Evolutionary conservation across 805 yeast genomes (phyloP), one percentile per base, ranked within the genome.

Genomic region (Saccharomycodes ludwigii): DNA sequence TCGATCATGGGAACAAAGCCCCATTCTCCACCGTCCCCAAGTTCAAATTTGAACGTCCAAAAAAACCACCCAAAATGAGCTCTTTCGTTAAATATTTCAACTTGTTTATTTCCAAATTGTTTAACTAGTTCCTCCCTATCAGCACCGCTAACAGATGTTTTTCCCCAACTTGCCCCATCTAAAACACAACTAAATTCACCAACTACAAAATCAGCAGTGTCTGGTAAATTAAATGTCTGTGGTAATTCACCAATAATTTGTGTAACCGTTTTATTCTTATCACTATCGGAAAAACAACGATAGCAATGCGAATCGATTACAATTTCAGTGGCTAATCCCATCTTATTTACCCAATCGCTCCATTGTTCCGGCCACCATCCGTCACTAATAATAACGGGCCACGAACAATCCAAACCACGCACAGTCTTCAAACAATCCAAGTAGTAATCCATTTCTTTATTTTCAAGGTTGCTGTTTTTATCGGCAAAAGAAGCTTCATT

Each of bases 1-100:
- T 76, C 73, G 14, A 66, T 59, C 85, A 81, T 82, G 22, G 84
- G 80, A 16, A 67, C 65, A 56, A 83, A 77, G 30, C 91, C 96
- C 97, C 97, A 88, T 57, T 84, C 96, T 11, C 97, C 97, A 26
- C 96, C 96, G 47, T 76, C 78, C 2, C 96, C 96, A 35, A 73
- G 65, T 49, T 78, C 71, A 48, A 86, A 86, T 56, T 84, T 83
- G 52, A 59, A 80, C 2, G 95, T 81, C 97, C 97, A 88, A 56
- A 91, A 88, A 54, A 67, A 86, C 36, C 71, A 65, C 0, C 97
- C 97, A 35, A 73, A 67, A 7, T 63, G 52, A 2, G 88, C 76
- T 21, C 77, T 56, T 23, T 66, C 43, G 4, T 51, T 47, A 46
- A 80, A 70, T 5, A 68, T 40, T 3, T 55, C 46, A 4, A 54